Base-by-base conservation (phyloP, 352 stramenopile species). In the Globisporangium cylindrosporum region DNA sequence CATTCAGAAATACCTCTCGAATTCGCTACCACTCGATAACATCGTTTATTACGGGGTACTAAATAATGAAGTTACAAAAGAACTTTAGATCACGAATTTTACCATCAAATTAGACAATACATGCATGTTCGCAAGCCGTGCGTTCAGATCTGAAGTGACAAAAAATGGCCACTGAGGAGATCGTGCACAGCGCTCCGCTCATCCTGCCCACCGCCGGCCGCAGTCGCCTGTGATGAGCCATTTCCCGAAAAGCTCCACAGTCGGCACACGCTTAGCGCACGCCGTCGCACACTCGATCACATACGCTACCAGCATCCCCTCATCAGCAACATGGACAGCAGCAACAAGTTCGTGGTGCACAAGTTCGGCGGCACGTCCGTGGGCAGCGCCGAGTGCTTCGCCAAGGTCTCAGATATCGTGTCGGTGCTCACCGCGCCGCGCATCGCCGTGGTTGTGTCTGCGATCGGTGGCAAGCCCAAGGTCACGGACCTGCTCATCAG, bases 281-380 rank as follows among this genome's bases (percentile, higher is more conserved):
- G 48, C 48, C 27, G 29, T 12, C 32, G 8, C 18, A 12, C 55
- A 6, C 55, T 61, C 15, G 15, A 36, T 54, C 10, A 58, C 24
- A 25, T 38, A 29, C 51, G 3, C 27, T 34, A n/a, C 49, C 29
- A 36, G 18, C 18, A 34, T 4, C 36, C 10, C 25, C 53, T 38
- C 29, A 43, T 18, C 18, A 27, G 18, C 22, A 51, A 36, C 24
- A 62, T 61, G 34, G 41, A 49, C 51, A 62, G 27, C 25, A 43
- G n/a, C 49, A 64, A 77, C 70, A 81, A 91, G 71, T 95, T 93
- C 49, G 92, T 98, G 38, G 93, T 98, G 36, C 97, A 99, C 82
- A 99, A 99, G 75, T 99, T 99, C 78, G 97, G 97, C 64, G 97
- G 97, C 49, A 98, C 90, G 57, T 98, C 90, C 53, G 82, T 99